Conservation (phyloP, 345 rosid genomes). For the Lenwebbia sp. region DNA sequence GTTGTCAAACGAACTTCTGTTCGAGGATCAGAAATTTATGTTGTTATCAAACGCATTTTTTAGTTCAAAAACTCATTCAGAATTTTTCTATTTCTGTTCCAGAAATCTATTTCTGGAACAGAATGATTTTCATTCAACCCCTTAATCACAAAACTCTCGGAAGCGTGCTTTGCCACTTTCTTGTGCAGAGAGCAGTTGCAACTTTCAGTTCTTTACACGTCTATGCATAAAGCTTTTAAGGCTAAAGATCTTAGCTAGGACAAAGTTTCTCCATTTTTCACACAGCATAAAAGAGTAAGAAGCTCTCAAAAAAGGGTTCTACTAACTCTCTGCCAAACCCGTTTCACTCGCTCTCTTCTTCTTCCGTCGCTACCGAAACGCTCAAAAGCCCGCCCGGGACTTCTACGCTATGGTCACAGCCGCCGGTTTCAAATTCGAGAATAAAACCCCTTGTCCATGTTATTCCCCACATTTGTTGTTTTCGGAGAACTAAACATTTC, state of each 20-base stretch:
- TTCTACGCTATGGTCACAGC: background rate
- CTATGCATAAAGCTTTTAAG: background rate
- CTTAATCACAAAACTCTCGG: background rate
- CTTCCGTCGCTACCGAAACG: background rate
- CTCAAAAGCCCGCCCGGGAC: background rate
- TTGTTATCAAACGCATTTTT: too few species aligned
- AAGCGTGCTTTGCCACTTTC: background rate
- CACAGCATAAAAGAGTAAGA: background rate
- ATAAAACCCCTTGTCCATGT: background rate
- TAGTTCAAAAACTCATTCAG: too few species aligned
- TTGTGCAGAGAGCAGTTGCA: background rate
- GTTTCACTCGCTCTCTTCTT: background rate
- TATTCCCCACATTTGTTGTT: background rate
- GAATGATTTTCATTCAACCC: too few species aligned
- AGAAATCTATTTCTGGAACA: too few species aligned
- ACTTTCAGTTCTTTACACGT: background rate
- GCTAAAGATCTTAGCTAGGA: background rate
- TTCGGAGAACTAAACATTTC: background rate
- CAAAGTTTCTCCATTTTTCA: background rate
- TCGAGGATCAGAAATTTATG: too few species aligned
- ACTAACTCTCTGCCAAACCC: background rate
- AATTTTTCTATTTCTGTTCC: too few species aligned
- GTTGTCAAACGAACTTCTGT: too few species aligned
- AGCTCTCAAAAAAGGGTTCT: background rate
- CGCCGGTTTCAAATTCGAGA: background rate